Evolutionary conservation across 345 rosid species (phyloP).

Genomic region (Nephelium lappaceum): DNA sequence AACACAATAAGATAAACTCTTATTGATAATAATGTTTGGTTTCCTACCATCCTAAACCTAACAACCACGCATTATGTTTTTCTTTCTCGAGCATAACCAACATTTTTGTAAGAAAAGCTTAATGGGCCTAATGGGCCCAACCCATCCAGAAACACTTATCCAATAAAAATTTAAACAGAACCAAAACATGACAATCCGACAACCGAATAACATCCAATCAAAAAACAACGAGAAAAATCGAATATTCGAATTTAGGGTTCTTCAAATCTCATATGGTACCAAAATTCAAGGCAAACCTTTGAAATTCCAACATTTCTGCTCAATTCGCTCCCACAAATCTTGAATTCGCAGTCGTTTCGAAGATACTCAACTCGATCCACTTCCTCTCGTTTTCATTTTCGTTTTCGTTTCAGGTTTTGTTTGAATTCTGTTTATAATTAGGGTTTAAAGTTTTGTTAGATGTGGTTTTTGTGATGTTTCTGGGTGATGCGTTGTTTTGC

Average conservation of each 20-base stretch:
- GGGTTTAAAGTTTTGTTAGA: background rate
- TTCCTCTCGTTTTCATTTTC: background rate
- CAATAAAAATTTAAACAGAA: background rate
- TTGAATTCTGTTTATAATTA: background rate
- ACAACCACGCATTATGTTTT: too few relatives aligned
- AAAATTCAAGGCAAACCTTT: background rate
- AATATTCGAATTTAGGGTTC: conserved; percentile 29
- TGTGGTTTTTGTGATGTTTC: background rate
- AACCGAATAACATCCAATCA: background rate
- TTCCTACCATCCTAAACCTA: too few relatives aligned
- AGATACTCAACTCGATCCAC: conserved; percentile 1
- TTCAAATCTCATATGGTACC: background rate
- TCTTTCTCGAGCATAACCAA: too few relatives aligned
- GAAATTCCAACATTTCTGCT: conserved; percentile 3
- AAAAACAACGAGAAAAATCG: background rate
- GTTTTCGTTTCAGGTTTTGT: background rate
- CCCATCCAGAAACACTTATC: background rate
- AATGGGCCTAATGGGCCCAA: background rate
- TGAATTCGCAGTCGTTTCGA: background rate
- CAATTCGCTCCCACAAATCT: background rate
- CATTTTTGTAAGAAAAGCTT: too few relatives aligned
- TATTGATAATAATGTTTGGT: too few relatives aligned
- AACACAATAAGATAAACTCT: too few relatives aligned
- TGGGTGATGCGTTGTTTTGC: background rate
- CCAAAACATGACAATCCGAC: background rate